These are phyloP conservation scores for Oryza meyeriana DNA, from an alignment of 176 grass and related monocot species.

Conservation along the genomic window DNA sequence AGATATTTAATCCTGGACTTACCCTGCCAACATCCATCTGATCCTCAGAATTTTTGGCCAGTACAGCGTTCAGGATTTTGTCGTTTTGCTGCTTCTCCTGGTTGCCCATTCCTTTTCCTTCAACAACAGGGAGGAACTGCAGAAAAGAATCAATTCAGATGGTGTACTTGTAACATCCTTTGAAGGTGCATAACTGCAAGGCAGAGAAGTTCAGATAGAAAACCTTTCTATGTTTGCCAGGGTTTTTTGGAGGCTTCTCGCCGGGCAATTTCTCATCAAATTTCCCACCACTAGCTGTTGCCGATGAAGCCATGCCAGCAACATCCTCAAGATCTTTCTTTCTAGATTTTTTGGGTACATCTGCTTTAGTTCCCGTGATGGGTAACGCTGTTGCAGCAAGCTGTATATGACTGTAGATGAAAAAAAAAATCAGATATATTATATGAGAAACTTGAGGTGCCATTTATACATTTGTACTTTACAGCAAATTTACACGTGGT, in stretches of 20 bases:
- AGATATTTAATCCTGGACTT: slow-evolving; percentile 16
- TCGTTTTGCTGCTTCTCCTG: slow-evolving; percentile 66
- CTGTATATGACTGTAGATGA: slow-evolving; percentile 71
- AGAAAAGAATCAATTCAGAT: neutral
- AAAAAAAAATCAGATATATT: neutral
- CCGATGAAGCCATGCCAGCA: slow-evolving; percentile 75
- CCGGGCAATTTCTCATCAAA: slow-evolving; percentile 89
- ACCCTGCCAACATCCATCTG: slow-evolving; percentile 75
- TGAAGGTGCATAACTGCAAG: neutral
- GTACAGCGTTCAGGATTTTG: slow-evolving; percentile 67
- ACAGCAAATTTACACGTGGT: neutral
- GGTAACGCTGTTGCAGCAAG: slow-evolving; percentile 79
- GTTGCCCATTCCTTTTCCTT: slow-evolving; percentile 76
- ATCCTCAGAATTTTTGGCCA: slow-evolving; percentile 59
- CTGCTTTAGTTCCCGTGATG: slow-evolving; percentile 69
- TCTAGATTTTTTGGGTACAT: slow-evolving; percentile 63
- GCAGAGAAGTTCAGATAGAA: neutral
- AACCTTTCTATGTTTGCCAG: slow-evolving; percentile 89
- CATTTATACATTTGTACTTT: neutral
- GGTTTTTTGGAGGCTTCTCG: slow-evolving; percentile 86
- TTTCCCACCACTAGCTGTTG: slow-evolving; percentile 92
- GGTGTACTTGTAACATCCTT: neutral
- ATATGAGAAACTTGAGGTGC: slow-evolving; percentile 6
- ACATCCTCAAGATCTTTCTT: slow-evolving; percentile 88
- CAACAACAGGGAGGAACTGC: slow-evolving; percentile 73